phyloP scores from a whole-genome alignment of 208 protist genomes.

The Leishmania gerbilli region DNA sequence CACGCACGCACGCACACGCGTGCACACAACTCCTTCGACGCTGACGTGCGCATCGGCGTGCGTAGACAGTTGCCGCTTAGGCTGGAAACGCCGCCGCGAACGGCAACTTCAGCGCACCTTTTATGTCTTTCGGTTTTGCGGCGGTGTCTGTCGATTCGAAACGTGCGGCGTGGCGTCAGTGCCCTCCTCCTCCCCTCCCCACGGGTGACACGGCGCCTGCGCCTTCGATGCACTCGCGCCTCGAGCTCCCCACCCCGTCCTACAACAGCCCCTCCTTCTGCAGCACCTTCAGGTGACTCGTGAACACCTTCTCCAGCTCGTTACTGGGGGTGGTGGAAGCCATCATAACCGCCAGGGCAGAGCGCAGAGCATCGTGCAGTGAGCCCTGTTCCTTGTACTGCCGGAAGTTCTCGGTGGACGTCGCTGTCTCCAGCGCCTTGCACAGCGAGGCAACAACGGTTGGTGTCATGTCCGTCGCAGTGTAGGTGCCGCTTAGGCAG shows the following conservation, averaged over 20 bases:
- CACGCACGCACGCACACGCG: neutral
- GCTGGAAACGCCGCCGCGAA: neutral
- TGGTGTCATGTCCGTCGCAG: slow-evolving; percentile 42
- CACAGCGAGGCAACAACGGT: slow-evolving; percentile 63
- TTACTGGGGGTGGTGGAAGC: slow-evolving; percentile 51
- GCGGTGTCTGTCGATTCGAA: neutral
- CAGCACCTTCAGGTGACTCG: slow-evolving; percentile 48
- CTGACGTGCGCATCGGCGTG: neutral
- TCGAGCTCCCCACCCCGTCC: neutral
- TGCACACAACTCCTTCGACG: neutral
- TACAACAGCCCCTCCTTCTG: slow-evolving; percentile 52
- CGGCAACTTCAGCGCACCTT: neutral
- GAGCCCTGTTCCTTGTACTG: slow-evolving; percentile 74
- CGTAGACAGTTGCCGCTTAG: neutral
- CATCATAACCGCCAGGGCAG: slow-evolving; percentile 45
- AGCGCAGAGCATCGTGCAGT: slow-evolving; percentile 42
- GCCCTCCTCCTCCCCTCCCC: neutral
- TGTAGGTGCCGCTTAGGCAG: slow-evolving; percentile 39
- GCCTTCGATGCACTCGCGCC: neutral
- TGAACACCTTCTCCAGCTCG: slow-evolving; percentile 58
- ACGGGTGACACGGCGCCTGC: neutral
- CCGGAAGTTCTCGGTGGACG: slow-evolving; percentile 56
- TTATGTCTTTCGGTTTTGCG: neutral
- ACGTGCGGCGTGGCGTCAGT: neutral
- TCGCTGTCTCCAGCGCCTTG: slow-evolving; percentile 45